A percentile compares a stretch with the other conserved stretches of the same genome.
These are phyloP conservation scores for Talaromyces marneffei DNA, from an alignment of 2,329 filamentous ascomycete species.

Conservation along the genomic window DNA sequence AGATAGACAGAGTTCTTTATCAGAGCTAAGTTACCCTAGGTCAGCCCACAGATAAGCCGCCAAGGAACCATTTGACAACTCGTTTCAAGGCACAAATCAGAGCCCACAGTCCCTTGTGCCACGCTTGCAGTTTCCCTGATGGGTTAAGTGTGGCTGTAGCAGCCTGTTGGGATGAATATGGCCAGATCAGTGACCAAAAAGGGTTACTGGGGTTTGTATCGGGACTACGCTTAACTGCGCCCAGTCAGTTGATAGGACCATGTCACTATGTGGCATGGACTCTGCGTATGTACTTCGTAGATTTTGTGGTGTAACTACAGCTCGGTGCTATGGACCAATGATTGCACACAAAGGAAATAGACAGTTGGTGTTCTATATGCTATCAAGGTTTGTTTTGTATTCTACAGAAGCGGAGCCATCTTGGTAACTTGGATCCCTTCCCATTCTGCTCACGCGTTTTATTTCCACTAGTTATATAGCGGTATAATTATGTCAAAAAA, in stretches of 20 bases:
- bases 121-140: constrained; percentile 23
- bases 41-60: constrained; percentile 3
- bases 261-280: neutral
- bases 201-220: neutral
- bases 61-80: neutral
- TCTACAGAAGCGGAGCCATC: constrained; percentile 26
- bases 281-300: neutral
- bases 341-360: constrained; percentile 12
- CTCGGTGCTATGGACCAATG: neutral
- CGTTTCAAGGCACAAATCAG: neutral
- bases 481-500: constrained; percentile 11
- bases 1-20: neutral
- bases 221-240: neutral
- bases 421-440: constrained; percentile 3
- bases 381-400: constrained; percentile 28
- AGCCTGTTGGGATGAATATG: neutral
- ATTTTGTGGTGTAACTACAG: too few relatives aligned
- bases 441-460: neutral
- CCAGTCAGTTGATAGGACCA: neutral
- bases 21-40: neutral
- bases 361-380: constrained; percentile 29
- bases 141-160: constrained; percentile 17
- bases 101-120: neutral
- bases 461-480: neutral
- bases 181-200: constrained; percentile 9